phyloP scores from a whole-genome alignment of 257 asterid genomes.

The Nicotiana noctiflora region DNA sequence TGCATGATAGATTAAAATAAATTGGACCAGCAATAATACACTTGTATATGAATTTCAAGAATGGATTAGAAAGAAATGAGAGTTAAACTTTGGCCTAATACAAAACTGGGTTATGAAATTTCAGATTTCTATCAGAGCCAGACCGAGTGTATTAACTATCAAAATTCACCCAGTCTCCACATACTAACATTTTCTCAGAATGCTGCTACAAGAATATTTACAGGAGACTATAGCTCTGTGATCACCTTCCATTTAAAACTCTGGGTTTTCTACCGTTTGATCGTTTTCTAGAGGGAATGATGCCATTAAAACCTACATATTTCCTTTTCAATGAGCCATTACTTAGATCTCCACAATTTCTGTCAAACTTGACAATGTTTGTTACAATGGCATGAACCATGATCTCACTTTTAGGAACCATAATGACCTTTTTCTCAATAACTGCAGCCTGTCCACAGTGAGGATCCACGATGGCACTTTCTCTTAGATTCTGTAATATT shows the following conservation, averaged over 20 bases:
- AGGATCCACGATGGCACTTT: conserved; percentile 44
- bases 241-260: conserved; percentile 29
- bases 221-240: not conserved
- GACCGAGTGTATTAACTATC: conserved; percentile 16
- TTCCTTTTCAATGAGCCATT: conserved; percentile 42
- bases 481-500: conserved; percentile 50
- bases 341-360: conserved; percentile 15
- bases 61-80: not conserved
- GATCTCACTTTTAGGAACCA: conserved; percentile 57
- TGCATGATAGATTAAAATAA: not conserved
- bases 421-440: conserved; percentile 40
- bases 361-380: conserved; percentile 43
- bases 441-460: conserved; percentile 69
- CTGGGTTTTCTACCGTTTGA: conserved; percentile 45
- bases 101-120: not conserved
- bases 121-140: not conserved
- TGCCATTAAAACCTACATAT: conserved; percentile 25
- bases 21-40: not conserved
- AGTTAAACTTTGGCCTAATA: not conserved
- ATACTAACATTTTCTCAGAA: not conserved
- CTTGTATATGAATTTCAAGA: not conserved
- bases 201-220: not conserved
- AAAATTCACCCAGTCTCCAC: conserved; percentile 18
- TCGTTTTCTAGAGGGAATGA: conserved; percentile 40
- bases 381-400: conserved; percentile 61